Evolutionary conservation across 176 grass and related monocot species (phyloP), one percentile per base, ranked within the genome.

Genomic region (maize (Zea mays)): DNA sequence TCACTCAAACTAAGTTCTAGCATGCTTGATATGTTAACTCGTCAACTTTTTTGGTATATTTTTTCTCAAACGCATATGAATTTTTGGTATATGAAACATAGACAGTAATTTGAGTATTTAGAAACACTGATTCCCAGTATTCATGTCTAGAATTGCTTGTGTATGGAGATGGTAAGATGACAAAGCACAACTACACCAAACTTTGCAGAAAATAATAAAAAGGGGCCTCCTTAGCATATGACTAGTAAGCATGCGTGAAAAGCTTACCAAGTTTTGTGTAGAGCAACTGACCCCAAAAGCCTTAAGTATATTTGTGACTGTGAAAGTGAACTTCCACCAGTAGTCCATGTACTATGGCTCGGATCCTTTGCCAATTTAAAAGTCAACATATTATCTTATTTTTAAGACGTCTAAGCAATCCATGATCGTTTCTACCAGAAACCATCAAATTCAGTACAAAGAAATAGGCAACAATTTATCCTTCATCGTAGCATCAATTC

Each of bases 161-260:
- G 11, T 39, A 65, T 66, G 40, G 46, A 77, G n/a, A 82, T 59
- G 50, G 39, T 56, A n/a, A 71, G 46, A 72, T 72, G 67, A 17
- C 3, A 56, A 46, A 62, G 5, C 61, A 40, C 74, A 38, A 40
- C 34, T 5, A 35, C 50, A 61, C 42, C 4, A 54, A 3, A 39
- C 34, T 84, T 79, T 35, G 8, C 46, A 37, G 46, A n/a, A 65
- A 36, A 33, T 15, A 8, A 27, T 27, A 33, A 56, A 14, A 72
- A 78, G 1, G 34, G n/a, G 40, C 16, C 34, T 60, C 67, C 20
- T 49, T 67, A 34, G 7, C 19, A 66, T 51, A 79, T 45, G 50
- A 39, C n/a, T 61, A 58, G 5, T 38, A 73, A 79, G 35, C 19
- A 35, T 42, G 6, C 8, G 15, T 2, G 3, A 68, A 69, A 84